Base-by-base conservation (phyloP, 768 basidiomycete genomes). In the Suillus variegatus region DNA sequence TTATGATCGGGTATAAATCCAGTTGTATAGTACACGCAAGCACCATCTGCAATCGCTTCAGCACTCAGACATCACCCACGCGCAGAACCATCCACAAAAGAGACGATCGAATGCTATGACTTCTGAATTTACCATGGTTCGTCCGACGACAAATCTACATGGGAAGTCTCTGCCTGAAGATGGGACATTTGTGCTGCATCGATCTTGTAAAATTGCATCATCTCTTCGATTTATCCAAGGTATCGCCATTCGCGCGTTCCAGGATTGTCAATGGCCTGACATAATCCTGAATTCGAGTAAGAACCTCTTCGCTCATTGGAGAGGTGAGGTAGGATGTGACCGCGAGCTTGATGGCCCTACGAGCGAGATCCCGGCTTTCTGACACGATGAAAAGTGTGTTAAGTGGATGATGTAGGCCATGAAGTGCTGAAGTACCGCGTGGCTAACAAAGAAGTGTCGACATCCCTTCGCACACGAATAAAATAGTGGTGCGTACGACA, bases 341-440 rank as follows among this genome's bases (percentile, higher is more conserved):
- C 1, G 36, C 55, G 13, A 57, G 36, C 36, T 57, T 38, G 36
- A 57, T 38, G 1, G 4, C 6, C n/a, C 55, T 36, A 14, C n/a
- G 36, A 3, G 55, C 7, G 2, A 57, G n/a, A 2, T 22, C 55
- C 13, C 16, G n/a, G 13, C 3, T 38, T 20, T 44, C 41, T 4
- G 61, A 49, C 18, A 66, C 2, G 1, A 57, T 25, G 14, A 69
- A 74, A 4, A 74, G 58, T 10, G 58, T 0, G 71, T 74, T 3
- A 74, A 38, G 60, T 74, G 71, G 35, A 72, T 62, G 25, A 74
- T 74, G 64, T 74, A 74, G 14, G 65, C 64, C 58, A 74, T 74
- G 9, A 74, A 66, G 55, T 55, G 64, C 28, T 63, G 70, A 13
- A 67, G 60, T n/a, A 65, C 66, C 35, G 43, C 12, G 13, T 32